These are phyloP conservation scores for Lasiodiplodia hormozganensis DNA, from an alignment of 2,329 filamentous ascomycete genomes.

Conservation along the genomic window DNA sequence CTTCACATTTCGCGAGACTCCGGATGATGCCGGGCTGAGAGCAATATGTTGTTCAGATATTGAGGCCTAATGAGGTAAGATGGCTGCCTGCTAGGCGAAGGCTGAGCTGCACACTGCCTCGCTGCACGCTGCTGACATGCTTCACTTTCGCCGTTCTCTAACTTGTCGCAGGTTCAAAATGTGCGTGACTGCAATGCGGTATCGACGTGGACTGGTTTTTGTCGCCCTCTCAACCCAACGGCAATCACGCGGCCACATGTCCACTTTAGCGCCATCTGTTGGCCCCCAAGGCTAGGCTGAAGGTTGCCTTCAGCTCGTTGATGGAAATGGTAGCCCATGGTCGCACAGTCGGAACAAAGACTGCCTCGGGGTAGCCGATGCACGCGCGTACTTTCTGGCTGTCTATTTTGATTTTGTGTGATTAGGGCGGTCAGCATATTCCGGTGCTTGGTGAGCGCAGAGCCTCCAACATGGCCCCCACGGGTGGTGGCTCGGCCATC, in stretches of 20 bases:
- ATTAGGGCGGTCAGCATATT: neutral
- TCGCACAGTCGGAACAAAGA: neutral
- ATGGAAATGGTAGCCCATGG: neutral
- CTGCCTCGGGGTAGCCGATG: neutral
- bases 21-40: too few relatives aligned
- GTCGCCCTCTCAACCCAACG: neutral
- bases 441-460: neutral
- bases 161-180: neutral
- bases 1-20: too few relatives aligned
- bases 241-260: neutral
- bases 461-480: slow-evolving; percentile 14
- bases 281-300: neutral
- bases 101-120: neutral
- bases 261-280: neutral
- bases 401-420: neutral
- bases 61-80: neutral
- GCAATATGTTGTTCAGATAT: too few relatives aligned
- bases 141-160: neutral
- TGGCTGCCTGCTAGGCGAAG: neutral
- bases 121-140: neutral
- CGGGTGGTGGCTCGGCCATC: slow-evolving; percentile 9
- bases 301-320: neutral
- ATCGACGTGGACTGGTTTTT: neutral
- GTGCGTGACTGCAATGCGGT: neutral
- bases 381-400: neutral